Evolutionary conservation across 345 rosid genomes (phyloP), one percentile per base, ranked within the genome.

Genomic region (Anastatica hierochuntica): DNA sequence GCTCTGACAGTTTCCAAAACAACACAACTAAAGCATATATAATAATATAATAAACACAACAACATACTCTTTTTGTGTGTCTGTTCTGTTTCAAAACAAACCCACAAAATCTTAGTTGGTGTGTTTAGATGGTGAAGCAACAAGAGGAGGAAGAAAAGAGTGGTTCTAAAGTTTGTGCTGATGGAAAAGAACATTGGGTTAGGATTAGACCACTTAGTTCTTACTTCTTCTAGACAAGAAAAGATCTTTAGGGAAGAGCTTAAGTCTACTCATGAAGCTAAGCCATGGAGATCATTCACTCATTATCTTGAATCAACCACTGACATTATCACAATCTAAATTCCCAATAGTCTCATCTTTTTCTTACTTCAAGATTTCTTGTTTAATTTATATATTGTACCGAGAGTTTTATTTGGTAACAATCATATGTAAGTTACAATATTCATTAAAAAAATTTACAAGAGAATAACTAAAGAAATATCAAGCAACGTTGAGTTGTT

Each of bases 241-340:
- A 82, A 62, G 89, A 85, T 70, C 89, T 84, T 6, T 85, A n/a
- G 95, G 95, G 89, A 85, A 66, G 95, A 85, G 72, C 87, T 85
- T 6, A 79, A 78, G 72, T 27, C 87, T 21, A 72, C 80, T 41
- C 74, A 82, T 29, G 90, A 85, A 76, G 78, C 80, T 14, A 85
- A 82, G 45, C 85, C 87, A 14, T 85, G 90, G 87, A 68, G 85
- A 82, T 85, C 19, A 79, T 85, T 53, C 81, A n/a, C n/a, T n/a
- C n/a, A n/a, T n/a, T n/a, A n/a, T 85, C 38, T 87, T 85, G 33
- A 85, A 85, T 53, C 89, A 85, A 68, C 95, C 23, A 85, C 95
- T 62, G 87, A 85, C 45, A 80, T 82, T 43, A 85, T 85, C 72
- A 85, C 64, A 76, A 78, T 53, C 63, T 82, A 55, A 70, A 64